Percentiles rank a stretch among this genome's conserved stretches.
phyloP scores from a whole-genome alignment of 106 monocot genomes.

The Acorus gramineus region DNA sequence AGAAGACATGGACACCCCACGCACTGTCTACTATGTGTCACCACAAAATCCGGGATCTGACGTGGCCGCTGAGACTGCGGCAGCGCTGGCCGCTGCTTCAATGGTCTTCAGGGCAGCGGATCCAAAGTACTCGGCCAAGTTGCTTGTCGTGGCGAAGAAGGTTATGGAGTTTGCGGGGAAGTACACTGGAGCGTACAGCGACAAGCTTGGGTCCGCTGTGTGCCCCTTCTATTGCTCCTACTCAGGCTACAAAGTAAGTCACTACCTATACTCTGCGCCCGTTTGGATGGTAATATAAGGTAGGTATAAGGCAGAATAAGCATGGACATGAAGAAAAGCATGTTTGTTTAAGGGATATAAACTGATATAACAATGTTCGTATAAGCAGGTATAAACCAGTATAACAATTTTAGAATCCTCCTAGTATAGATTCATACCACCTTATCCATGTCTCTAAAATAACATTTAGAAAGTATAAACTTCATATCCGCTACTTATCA shows the following conservation, averaged over 20 bases:
- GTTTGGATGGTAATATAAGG: too few relatives aligned
- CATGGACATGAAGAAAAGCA: too few relatives aligned
- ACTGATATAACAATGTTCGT: too few relatives aligned
- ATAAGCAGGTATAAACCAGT: too few relatives aligned
- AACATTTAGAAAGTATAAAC: too few relatives aligned
- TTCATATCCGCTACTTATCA: too few relatives aligned
- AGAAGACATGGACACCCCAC: slow-evolving; percentile 17
- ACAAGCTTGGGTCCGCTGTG: slow-evolving; percentile 26
- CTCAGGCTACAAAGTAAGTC: slow-evolving; percentile 44
- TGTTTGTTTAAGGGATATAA: too few relatives aligned
- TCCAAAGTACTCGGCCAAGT: slow-evolving; percentile 13
- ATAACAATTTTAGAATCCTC: too few relatives aligned
- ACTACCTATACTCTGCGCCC: too few relatives aligned
- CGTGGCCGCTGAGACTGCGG: slow-evolving; percentile 12
- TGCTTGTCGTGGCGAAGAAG: slow-evolving; percentile 20
- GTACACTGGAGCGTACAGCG: slow-evolving; percentile 49
- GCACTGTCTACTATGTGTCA: background rate
- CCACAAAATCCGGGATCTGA: slow-evolving; percentile 2
- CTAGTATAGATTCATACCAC: too few relatives aligned
- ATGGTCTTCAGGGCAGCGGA: slow-evolving; percentile 4
- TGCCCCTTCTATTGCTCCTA: slow-evolving; percentile 68
- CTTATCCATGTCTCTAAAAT: too few relatives aligned
- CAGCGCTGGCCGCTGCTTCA: slow-evolving; percentile 6
- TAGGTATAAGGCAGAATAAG: too few relatives aligned
- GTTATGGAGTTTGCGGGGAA: slow-evolving; percentile 41